Base-by-base conservation (phyloP, 2,329 filamentous ascomycete species). In the Cordyceps pruinosa region DNA sequence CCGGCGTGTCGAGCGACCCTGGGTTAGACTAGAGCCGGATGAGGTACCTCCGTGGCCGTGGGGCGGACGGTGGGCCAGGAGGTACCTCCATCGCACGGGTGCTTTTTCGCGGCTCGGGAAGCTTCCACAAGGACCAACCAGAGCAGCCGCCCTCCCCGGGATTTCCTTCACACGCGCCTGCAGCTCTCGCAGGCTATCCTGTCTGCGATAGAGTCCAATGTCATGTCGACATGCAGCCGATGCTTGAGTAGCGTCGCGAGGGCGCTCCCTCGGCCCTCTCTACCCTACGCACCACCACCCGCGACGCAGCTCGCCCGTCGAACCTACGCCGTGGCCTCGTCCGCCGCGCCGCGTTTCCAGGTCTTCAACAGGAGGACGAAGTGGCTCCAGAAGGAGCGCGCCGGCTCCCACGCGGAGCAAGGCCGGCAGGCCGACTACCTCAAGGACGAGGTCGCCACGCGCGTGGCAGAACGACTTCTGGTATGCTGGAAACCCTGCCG, bases 331-430 rank as follows among this genome's bases (percentile, higher is more conserved):
- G 83, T 89, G 58, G 87, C 91, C 72, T 81, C 89, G 21, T 79
- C 89, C 2, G 89, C 90, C 59, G 83, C 84, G 41, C 89, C 91
- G 26, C 84, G 86, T 37, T 84, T 95, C 64, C 87, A 97, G 64
- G 89, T 99, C 70, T 99, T 99, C 82, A 95, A 96, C 73, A 83
- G 86, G 60, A 82, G 83, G 64, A 84, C 86, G 23, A 99, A 99
- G 78, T 92, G 89, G 78, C 75, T 94, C 49, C 94, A 99, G 70
- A 95, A 90, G 71, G 91, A 97, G 71, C 84, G 93, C 60, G 88
- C 91, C 1, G 92, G 89, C 1, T 69, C 77, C 46, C 78, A 93
- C 68, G 75, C 81, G 10, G 83, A 89, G 62, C 73, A 80, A 61
- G 91, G 91, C 68, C 82, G 93, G 17, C 82, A 89, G 66, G 87